phyloP scores from a whole-genome alignment of 352 stramenopile species.

The Thraustochytrium striatum region DNA sequence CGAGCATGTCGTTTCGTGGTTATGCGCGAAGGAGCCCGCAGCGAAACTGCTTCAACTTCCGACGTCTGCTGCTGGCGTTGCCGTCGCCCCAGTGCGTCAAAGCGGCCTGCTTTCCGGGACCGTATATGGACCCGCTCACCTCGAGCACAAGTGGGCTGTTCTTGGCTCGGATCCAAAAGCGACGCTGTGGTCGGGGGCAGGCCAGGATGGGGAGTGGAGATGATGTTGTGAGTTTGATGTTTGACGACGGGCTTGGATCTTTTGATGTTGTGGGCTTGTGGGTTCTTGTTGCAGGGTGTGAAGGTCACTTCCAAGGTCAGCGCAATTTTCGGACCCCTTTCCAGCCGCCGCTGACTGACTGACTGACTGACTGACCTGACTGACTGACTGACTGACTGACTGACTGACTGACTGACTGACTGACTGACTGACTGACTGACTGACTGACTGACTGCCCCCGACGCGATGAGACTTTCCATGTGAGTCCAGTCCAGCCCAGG shows the following conservation, averaged over 20 bases:
- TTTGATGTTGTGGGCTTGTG: not conserved
- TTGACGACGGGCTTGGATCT: too few species aligned
- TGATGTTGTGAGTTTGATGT: not conserved
- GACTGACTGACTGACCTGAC: too few species aligned
- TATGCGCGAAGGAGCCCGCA: not conserved
- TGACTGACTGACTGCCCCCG: too few species aligned
- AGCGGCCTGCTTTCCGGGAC: not conserved
- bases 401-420: not conserved
- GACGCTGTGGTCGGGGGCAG: too few species aligned
- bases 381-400: not conserved
- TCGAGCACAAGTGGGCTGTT: slow-evolving; percentile 36
- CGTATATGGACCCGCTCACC: not conserved
- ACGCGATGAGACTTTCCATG: too few species aligned
- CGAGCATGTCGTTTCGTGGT: slow-evolving; percentile 71
- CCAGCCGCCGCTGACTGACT: too few species aligned
- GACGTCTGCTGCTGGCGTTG: not conserved
- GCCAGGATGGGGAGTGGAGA: not conserved
- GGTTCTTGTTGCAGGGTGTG: not conserved
- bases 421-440: not conserved
- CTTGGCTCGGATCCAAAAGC: not conserved
- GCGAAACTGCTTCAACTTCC: not conserved
- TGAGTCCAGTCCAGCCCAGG: too few species aligned
- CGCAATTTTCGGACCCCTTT: not conserved
- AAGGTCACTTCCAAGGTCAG: not conserved
- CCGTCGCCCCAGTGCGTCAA: not conserved